Evolutionary conservation across 2,329 filamentous ascomycete species (phyloP).

Genomic region (Emergomyces africanus): DNA sequence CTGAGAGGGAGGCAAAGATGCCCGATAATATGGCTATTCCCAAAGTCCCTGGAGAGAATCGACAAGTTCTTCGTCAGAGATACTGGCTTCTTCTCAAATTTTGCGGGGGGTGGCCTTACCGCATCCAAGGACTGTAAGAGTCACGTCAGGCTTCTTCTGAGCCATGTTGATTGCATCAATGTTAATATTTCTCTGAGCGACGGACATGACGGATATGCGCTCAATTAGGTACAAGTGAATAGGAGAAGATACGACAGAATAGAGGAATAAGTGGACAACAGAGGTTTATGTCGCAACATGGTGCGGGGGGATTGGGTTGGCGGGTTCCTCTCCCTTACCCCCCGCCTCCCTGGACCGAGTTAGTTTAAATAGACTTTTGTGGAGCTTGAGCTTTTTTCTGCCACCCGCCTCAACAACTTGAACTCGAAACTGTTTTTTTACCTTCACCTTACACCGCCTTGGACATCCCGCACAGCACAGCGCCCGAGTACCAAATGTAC

Average conservation of each 20-base stretch:
- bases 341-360: neutral
- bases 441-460: neutral
- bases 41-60: constrained; percentile 53
- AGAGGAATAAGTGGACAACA: neutral
- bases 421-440: too few relatives aligned
- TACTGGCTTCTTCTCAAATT: neutral
- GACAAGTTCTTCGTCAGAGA: constrained; percentile 1
- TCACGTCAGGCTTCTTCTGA: constrained; percentile 32
- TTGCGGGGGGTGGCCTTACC: constrained; percentile 40
- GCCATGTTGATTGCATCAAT: constrained; percentile 22
- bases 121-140: constrained; percentile 69
- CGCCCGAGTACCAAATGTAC: too few relatives aligned
- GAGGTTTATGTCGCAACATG: neutral
- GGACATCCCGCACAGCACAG: neutral
- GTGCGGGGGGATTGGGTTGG: neutral
- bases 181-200: constrained; percentile 2
- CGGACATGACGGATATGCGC: neutral
- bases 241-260: neutral
- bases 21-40: constrained; percentile 74
- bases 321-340: too few relatives aligned
- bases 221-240: neutral
- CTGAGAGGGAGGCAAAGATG: constrained; percentile 57
- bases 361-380: neutral
- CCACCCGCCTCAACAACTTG: neutral
- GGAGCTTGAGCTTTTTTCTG: neutral